These are phyloP conservation scores for Chaetomium strumarium DNA, from an alignment of 2,329 filamentous ascomycete genomes.

Conservation along the genomic window DNA sequence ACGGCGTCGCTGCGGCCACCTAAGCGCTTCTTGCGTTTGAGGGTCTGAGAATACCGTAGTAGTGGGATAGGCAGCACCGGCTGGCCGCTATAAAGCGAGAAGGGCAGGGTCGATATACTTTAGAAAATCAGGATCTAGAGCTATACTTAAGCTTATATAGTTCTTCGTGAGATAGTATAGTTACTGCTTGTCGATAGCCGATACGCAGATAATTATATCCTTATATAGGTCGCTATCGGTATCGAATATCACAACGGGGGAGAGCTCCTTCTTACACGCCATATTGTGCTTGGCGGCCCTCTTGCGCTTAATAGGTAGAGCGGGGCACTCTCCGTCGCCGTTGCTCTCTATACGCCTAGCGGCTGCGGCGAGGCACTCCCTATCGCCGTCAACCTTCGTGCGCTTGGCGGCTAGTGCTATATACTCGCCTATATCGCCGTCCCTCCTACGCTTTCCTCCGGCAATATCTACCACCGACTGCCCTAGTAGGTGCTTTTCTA, in stretches of 20 bases:
- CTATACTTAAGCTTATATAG: constrained; percentile 4
- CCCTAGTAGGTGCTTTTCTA: constrained; percentile 10
- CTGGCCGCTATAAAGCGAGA: constrained; percentile 9
- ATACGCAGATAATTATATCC: constrained; percentile 11
- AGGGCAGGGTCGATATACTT: constrained; percentile 11
- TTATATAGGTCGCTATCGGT: constrained; percentile 6
- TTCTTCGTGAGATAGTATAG: constrained; percentile 1
- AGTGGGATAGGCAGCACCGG: constrained; percentile 2
- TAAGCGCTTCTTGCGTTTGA: constrained; percentile 3
- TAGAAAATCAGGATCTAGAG: constrained; percentile 8
- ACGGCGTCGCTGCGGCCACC: constrained; percentile 2
- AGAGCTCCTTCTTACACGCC: constrained; percentile 9
- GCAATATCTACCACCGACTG: constrained; percentile 1
- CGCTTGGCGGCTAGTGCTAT: constrained; percentile 6
- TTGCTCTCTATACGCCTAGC: constrained; percentile 2
- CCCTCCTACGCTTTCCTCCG: constrained; percentile 9
- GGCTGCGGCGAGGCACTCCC: constrained; percentile 1
- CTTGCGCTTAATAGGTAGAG: constrained; percentile 1
- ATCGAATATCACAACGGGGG: no score
- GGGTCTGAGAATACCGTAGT: constrained; percentile 1
- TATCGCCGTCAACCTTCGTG: not conserved
- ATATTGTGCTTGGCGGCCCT: constrained; percentile 8
- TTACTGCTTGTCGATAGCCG: constrained; percentile 12
- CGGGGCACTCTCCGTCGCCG: not conserved
- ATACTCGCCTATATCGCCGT: constrained; percentile 5